Conservation (phyloP, 2,329 filamentous ascomycete species). For the Aphanoascus verrucosus region DNA sequence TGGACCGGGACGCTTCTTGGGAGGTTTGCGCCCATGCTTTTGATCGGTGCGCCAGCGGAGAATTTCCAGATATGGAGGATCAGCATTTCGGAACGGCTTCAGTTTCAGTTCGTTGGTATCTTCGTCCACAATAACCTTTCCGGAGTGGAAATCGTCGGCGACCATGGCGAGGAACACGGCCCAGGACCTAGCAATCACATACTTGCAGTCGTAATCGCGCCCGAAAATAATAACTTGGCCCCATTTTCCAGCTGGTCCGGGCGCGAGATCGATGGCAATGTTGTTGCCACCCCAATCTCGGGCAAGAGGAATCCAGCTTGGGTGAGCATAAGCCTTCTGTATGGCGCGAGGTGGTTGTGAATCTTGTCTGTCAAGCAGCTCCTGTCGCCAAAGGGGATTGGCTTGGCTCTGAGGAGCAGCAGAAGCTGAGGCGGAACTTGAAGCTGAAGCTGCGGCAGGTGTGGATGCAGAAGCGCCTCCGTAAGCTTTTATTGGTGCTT, state of each 20-base stretch:
- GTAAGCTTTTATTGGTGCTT: conserved; percentile 62
- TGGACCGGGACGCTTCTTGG: conserved; percentile 39
- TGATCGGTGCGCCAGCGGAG: conserved; percentile 91
- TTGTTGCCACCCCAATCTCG: conserved; percentile 99
- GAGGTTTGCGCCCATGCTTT: conserved; percentile 62
- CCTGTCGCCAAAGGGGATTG: conserved; percentile 68
- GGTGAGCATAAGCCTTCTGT: conserved; percentile 86
- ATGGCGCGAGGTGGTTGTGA: conserved; percentile 78
- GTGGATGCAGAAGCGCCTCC: conserved; percentile 51
- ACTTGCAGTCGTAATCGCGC: conserved; percentile 97
- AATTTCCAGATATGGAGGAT: conserved; percentile 90
- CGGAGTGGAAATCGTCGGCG: conserved; percentile 80
- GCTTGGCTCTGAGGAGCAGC: conserved; percentile 45
- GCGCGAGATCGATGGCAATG: conserved; percentile 82
- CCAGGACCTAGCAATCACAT: conserved; percentile 90
- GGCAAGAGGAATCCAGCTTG: conserved; percentile 88
- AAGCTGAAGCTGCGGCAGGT: too few species aligned
- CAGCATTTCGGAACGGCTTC: conserved; percentile 85
- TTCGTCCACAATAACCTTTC: conserved; percentile 87
- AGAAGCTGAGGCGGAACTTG: conserved; percentile 49
- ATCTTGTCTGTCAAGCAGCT: conserved; percentile 72
- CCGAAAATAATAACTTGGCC: conserved; percentile 95
- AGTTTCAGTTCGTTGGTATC: conserved; percentile 85
- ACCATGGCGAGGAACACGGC: conserved; percentile 71
- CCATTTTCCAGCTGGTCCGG: conserved; percentile 82